Conservation (phyloP, 2,329 filamentous ascomycete species). For the Fusarium duplospermum region DNA sequence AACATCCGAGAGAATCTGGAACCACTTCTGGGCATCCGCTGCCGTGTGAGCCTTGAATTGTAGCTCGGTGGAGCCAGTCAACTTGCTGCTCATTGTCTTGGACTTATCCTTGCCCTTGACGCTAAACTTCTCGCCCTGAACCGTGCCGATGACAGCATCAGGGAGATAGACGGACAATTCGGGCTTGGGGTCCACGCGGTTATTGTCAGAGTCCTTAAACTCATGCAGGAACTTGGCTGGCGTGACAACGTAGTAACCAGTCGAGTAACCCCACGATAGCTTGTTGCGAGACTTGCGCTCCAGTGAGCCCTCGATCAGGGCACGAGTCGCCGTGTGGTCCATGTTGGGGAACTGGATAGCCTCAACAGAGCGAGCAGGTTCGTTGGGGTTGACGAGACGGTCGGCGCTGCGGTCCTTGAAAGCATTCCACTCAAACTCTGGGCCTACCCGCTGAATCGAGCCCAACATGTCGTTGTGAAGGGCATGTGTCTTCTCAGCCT, state of each 20-base stretch:
- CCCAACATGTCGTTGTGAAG: slow-evolving; percentile 88
- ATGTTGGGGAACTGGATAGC: slow-evolving; percentile 89
- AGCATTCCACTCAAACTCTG: slow-evolving; percentile 91
- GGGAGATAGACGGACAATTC: slow-evolving; percentile 93
- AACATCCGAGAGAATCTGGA: slow-evolving; percentile 73
- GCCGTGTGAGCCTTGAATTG: slow-evolving; percentile 88
- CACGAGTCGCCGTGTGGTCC: slow-evolving; percentile 80
- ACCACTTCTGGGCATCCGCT: slow-evolving; percentile 87
- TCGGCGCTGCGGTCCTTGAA: slow-evolving; percentile 80
- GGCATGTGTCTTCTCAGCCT: slow-evolving; percentile 82
- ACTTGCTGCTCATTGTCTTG: slow-evolving; percentile 82
- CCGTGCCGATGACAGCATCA: slow-evolving; percentile 81
- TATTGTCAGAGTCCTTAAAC: slow-evolving; percentile 90
- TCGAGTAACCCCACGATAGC: slow-evolving; percentile 79
- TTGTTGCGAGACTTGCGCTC: slow-evolving; percentile 93
- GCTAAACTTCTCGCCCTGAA: slow-evolving; percentile 86
- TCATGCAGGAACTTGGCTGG: slow-evolving; percentile 91
- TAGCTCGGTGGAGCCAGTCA: slow-evolving; percentile 83
- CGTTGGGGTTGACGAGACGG: slow-evolving; percentile 81
- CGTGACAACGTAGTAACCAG: slow-evolving; percentile 90
- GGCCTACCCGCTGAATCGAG: slow-evolving; percentile 79
- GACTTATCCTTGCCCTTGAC: slow-evolving; percentile 95
- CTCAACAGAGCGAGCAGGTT: slow-evolving; percentile 78
- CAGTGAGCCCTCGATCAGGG: slow-evolving; percentile 87
- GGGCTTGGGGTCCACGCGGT: slow-evolving; percentile 78